Evolutionary conservation across 257 asterid species (phyloP), one percentile per base, ranked within the genome.

Genomic region (Leonotis leonurus): DNA sequence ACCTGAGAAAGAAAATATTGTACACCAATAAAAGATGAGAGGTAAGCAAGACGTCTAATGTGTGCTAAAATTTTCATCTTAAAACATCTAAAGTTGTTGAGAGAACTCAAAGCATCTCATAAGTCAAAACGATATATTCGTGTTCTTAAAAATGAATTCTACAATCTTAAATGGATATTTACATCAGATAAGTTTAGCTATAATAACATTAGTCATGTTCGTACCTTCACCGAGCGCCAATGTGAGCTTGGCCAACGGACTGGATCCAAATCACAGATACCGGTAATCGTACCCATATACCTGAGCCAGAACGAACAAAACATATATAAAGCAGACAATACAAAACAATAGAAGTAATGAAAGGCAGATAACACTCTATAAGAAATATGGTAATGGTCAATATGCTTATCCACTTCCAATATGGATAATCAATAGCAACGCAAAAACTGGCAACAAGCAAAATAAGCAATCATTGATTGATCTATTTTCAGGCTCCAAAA

Each of bases 231-330:
- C 2, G 97, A 86, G 48, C 95, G 94, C 95, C 95, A 89, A 70
- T 89, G 94, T 6, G 97, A 89, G 75, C 77, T 89, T n/a, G 85
- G 88, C 97, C 97, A 89, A 65, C 94, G 94, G 72, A 71, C 95
- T 46, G 94, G 84, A 78, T 89, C 97, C 74, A 86, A 71, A 65
- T 89, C 97, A 62, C 92, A 57, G 56, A 89, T 81, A 55, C 95
- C 94, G 12, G 97, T 89, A 60, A 89, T 81, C 44, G 97, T 86
- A 36, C 95, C 97, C 95, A 89, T 86, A 71, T 89, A 89, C 85
- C 97, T 89, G 75, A 73, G 68, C 30, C 64, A 40, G 60, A 56
- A 56, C 3, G 8, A 14, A 30, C 29, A 11, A 36, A 32, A 74
- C 22, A 62, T 16, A 57, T 3, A 30, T 49, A 13, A 8, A 67